phyloP scores from a whole-genome alignment of 2,329 filamentous ascomycete species.

The Aspergillus cejpii region DNA sequence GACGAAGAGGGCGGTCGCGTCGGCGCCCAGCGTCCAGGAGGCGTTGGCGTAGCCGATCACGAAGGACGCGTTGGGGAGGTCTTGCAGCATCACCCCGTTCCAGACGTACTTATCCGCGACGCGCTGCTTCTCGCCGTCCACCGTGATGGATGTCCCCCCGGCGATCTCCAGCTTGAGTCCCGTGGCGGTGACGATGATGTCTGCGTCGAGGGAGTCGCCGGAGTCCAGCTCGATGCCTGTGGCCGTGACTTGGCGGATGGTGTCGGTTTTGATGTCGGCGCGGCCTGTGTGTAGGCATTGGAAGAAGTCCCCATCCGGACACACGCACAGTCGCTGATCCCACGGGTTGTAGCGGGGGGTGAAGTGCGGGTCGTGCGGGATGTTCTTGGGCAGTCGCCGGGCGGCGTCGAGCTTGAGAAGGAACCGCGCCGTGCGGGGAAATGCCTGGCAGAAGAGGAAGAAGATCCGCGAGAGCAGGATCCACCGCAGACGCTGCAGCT shows the following conservation, averaged over 20 bases:
- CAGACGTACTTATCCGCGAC: slow-evolving; percentile 36
- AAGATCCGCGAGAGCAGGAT: slow-evolving; percentile 46
- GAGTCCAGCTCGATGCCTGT: slow-evolving; percentile 46
- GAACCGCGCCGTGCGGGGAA: slow-evolving; percentile 46
- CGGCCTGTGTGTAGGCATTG: slow-evolving; percentile 45
- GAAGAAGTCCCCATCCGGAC: slow-evolving; percentile 56
- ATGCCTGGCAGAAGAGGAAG: slow-evolving; percentile 49
- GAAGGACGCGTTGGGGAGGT: slow-evolving; percentile 39
- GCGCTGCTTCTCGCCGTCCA: slow-evolving; percentile 35
- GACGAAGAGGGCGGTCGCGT: slow-evolving; percentile 39
- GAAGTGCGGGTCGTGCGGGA: slow-evolving; percentile 57
- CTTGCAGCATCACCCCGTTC: slow-evolving; percentile 42
- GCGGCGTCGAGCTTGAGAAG: slow-evolving; percentile 45
- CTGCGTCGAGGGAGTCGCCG: slow-evolving; percentile 37
- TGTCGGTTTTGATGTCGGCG: slow-evolving; percentile 50
- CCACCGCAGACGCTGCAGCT: slow-evolving; percentile 42
- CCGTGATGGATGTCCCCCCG: slow-evolving; percentile 31
- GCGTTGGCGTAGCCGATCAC: slow-evolving; percentile 42
- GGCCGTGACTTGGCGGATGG: slow-evolving; percentile 46
- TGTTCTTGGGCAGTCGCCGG: slow-evolving; percentile 47
- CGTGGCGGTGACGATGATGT: slow-evolving; percentile 43
- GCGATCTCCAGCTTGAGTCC: slow-evolving; percentile 39
- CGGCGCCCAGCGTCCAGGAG: slow-evolving; percentile 43
- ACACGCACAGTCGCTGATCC: slow-evolving; percentile 69
- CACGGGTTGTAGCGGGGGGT: slow-evolving; percentile 60